Base-by-base conservation (phyloP, 164 flowering plant species). In the Hamamelis virginiana region DNA sequence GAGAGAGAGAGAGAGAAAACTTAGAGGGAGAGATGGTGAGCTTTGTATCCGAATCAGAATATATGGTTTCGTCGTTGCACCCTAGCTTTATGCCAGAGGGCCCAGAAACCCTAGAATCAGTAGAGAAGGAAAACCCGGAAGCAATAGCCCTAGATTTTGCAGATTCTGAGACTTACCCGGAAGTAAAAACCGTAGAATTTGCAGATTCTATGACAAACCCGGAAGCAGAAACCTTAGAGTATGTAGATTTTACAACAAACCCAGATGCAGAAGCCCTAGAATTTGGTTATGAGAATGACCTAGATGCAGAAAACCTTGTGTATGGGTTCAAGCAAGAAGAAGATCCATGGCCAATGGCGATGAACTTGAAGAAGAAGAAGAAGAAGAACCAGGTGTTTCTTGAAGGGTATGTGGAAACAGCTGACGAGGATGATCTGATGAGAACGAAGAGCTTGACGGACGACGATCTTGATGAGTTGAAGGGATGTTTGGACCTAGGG, bases 401-500 rank as follows among this genome's bases (percentile, higher is more conserved):
- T 0, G 94, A 92, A 74, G 92, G 93, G 14, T 87, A 85, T 64
- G 88, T 87, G 8, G 88, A 81, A 65, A 65, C 74, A 9, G 69
- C 53, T 3, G 87, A 80, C 44, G 83, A 84, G 45, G 88, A 86
- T 51, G 86, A 86, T 28, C 76, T 87, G 69, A 62, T 72, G 64
- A 81, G 89, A 71, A 84, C 90, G 3, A 90, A 88, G 83, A 88
- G 92, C 74, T 74, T 90, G 78, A 90, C 92, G 4, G 96, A 84
- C 59, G 96, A 83, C 8, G 92, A 90, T 75, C 82, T 88, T 1
- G 92, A 87, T 48, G 96, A 90, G 75, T 71, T 90, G n/a, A 92
- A 89, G 61, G 97, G 96, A 8, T 92, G 96, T 68, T 59, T 90
- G 68, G 97, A 92, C 84, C 85, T 92, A 11, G 96, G 97, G 8